Percentiles rank a stretch among this genome's conserved stretches.
Evolutionary conservation across 805 yeast genomes (phyloP).

Genomic region (Komagataella pseudopastoris): DNA sequence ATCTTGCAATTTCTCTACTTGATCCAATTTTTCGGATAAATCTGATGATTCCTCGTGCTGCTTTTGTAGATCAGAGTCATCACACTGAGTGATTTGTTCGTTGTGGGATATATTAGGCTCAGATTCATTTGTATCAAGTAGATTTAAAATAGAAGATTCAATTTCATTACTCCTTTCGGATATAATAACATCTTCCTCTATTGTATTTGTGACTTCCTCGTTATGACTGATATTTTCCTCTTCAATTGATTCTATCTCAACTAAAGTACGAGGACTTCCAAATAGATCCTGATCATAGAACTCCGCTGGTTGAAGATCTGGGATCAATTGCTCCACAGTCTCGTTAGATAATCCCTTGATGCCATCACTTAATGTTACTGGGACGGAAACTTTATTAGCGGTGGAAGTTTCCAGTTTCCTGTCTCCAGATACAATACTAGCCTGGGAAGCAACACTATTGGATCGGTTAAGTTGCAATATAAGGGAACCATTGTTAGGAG

Average conservation of each 20-base stretch:
- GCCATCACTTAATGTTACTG: constrained; percentile 9
- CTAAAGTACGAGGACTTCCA: neutral
- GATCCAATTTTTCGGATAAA: neutral
- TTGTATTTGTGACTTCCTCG: too few species aligned
- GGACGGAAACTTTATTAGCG: constrained; percentile 6
- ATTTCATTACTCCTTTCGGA: neutral
- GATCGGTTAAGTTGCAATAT: constrained; percentile 16
- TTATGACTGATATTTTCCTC: neutral
- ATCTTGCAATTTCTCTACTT: neutral
- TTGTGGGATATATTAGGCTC: neutral
- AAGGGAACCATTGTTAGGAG: constrained; percentile 9
- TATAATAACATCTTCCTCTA: neutral
- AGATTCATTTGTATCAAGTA: neutral
- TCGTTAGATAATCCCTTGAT: constrained; percentile 11
- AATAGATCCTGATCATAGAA: neutral
- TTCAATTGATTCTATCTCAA: neutral
- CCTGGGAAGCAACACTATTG: constrained; percentile 13
- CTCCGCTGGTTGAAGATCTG: neutral
- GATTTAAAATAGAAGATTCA: constrained; percentile 1
- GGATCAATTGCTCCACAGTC: constrained; percentile 5
- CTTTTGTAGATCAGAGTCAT: neutral
- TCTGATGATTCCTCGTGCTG: neutral
- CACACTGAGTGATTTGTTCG: neutral
- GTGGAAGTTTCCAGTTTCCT: constrained; percentile 12
- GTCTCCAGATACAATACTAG: constrained; percentile 15